Conservation (phyloP, 306 rosid species). For the Ormosia emarginata region DNA sequence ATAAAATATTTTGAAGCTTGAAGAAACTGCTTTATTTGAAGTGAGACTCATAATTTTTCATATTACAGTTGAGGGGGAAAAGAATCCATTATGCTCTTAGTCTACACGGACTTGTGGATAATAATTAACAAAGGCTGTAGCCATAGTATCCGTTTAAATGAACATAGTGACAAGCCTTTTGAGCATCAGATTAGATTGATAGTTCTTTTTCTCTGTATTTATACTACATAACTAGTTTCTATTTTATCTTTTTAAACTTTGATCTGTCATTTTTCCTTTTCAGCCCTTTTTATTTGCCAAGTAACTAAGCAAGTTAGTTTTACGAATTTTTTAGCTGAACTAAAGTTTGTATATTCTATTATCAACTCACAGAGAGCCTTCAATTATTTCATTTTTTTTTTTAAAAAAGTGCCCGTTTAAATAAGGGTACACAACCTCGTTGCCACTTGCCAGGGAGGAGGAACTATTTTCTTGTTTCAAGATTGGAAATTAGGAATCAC, state of each 20-base stretch:
- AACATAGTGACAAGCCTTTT: not conserved
- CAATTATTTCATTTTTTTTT: not conserved
- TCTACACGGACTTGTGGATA: not conserved
- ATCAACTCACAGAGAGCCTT: not conserved
- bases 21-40: constrained; percentile 4
- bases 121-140: not conserved
- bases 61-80: not conserved
- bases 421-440: not conserved
- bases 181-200: not conserved
- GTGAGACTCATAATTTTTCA: not conserved
- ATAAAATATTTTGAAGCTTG: constrained; percentile 1
- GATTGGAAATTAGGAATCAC: not conserved
- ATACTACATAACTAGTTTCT: not conserved
- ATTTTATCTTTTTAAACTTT: not conserved
- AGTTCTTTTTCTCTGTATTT: not conserved
- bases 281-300: not conserved
- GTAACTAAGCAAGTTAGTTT: not conserved
- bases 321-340: not conserved
- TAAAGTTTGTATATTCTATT: not conserved
- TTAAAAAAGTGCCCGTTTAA: not conserved
- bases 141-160: not conserved
- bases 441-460: not conserved
- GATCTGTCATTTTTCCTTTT: not conserved
- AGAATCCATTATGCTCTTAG: not conserved
- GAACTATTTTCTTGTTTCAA: not conserved